Base-by-base conservation (phyloP, 1,284 basidiomycete species). In the Takashimella tepidaria region DNA sequence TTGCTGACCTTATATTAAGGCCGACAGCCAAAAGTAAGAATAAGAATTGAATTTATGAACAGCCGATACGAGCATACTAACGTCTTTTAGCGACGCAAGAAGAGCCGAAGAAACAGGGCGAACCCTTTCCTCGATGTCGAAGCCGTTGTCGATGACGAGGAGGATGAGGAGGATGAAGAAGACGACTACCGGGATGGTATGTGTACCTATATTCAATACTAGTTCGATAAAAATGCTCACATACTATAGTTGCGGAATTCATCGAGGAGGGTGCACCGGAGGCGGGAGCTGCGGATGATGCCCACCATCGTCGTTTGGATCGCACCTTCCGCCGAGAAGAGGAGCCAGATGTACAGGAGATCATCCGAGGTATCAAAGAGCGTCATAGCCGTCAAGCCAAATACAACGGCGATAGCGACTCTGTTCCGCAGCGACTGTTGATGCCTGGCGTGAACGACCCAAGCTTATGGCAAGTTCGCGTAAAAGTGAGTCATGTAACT, bases 401-500 rank as follows among this genome's bases (percentile, higher is more conserved):
- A 49, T 93, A 90, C 69, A 86, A 88, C 23, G 89, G 89, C 23
- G 90, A 92, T 72, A 87, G 89, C 83, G 95, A 92, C 68, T 88
- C 91, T 63, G 86, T 98, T 27, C 95, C 96, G 0, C 92, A 98
- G 69, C 83, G 92, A n/a, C 77, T 97, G 46, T 80, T 96, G 43
- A 98, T 98, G 93, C 95, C 95, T 31, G 89, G 88, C 13, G 92
- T 97, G 5, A 87, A 96, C 56, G 95, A 98, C 72, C 89, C 95
- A 5, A 93, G 85, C 69, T 77, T 99, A 62, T 99, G 92, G 92
- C 92, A 93, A 76, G 85, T 98, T 50, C 83, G 89, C 62, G 92
- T 95, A 64, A 92, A 92, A 82, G 89, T 89, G 66, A 54, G 80
- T 73, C 44, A 11, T 21, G 31, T 8, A 23, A n/a, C n/a, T n/a